A percentile compares a stretch with the other conserved stretches of the same genome.
Evolutionary conservation across 805 yeast species (phyloP).

Genomic region (Dipodascopsis uninucleata): DNA sequence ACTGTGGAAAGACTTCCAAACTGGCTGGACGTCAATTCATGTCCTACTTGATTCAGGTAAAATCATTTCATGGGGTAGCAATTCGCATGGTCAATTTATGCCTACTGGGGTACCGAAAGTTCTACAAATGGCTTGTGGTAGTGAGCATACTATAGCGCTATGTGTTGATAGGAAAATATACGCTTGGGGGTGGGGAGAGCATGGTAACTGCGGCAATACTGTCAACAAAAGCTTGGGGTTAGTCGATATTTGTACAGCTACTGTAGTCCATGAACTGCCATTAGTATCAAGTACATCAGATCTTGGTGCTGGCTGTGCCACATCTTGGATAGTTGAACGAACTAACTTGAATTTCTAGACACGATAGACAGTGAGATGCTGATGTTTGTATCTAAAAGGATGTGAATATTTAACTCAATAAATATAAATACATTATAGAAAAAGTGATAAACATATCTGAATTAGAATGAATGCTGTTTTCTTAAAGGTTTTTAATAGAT

Average conservation of each 20-base stretch:
- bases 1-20: conserved; percentile 33
- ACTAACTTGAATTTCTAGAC: too few relatives aligned
- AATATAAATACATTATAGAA: too few relatives aligned
- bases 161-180: conserved; percentile 40
- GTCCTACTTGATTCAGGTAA: conserved; percentile 33
- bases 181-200: conserved; percentile 99
- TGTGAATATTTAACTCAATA: too few relatives aligned
- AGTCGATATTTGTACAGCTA: conserved; percentile 5
- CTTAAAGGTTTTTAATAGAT: too few relatives aligned
- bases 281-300: background rate
- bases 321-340: conserved; percentile 31
- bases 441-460: too few relatives aligned
- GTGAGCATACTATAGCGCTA: conserved; percentile 74
- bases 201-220: conserved; percentile 79
- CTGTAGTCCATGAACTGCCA: background rate
- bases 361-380: too few relatives aligned
- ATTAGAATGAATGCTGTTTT: too few relatives aligned
- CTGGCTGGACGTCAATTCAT: conserved; percentile 85
- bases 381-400: too few relatives aligned
- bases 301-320: conserved; percentile 35
- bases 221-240: conserved; percentile 3
- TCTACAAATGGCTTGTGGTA: conserved; percentile 53
- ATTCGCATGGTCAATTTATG: conserved; percentile 66
- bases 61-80: conserved; percentile 64
- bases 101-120: conserved; percentile 23